These are phyloP conservation scores for Lactifluus piperatus DNA, from an alignment of 768 basidiomycete species.

Conservation along the genomic window DNA sequence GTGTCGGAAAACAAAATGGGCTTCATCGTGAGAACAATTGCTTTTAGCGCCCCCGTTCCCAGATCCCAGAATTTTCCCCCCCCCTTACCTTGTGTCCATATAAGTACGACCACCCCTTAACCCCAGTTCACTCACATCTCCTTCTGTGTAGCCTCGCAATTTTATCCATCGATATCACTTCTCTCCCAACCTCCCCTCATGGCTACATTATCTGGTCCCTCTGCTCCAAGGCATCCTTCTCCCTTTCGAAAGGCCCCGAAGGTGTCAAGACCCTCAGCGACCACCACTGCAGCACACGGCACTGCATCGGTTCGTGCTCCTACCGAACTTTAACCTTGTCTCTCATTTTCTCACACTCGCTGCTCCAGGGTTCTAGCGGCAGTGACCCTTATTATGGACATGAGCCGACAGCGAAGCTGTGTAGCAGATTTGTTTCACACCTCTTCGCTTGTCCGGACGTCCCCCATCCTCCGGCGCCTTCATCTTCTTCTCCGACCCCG, in stretches of 20 bases:
- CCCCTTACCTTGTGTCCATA: conserved; percentile 5
- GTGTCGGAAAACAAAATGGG: conserved; percentile 4
- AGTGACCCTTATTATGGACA: conserved; percentile 67
- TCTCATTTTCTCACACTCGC: conserved; percentile 2
- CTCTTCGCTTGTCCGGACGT: conserved; percentile 82
- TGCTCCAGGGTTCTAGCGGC: conserved; percentile 9
- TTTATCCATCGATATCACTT: conserved; percentile 15
- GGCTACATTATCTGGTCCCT: conserved; percentile 25
- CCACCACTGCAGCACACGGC: conserved; percentile 5
- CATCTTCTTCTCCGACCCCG: conserved; percentile 26
- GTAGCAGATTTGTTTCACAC: conserved; percentile 74
- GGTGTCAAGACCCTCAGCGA: conserved; percentile 12
- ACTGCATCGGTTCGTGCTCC: conserved; percentile 13
- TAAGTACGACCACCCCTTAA: conserved; percentile 7
- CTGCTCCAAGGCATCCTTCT: conserved; percentile 25
- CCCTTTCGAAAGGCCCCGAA: conserved; percentile 24
- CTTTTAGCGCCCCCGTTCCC: conserved; percentile 11
- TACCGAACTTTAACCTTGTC: conserved; percentile 9
- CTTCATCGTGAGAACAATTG: conserved; percentile 9
- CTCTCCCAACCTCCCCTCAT: conserved; percentile 10
- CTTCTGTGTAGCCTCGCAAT: conserved; percentile 12
- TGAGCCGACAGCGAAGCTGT: conserved; percentile 58
- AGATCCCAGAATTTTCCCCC: background rate
- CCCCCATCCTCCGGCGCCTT: conserved; percentile 40
- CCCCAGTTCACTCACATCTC: conserved; percentile 11